Base-by-base conservation (phyloP, 345 rosid genomes). In the Fremontodendron californicum region DNA sequence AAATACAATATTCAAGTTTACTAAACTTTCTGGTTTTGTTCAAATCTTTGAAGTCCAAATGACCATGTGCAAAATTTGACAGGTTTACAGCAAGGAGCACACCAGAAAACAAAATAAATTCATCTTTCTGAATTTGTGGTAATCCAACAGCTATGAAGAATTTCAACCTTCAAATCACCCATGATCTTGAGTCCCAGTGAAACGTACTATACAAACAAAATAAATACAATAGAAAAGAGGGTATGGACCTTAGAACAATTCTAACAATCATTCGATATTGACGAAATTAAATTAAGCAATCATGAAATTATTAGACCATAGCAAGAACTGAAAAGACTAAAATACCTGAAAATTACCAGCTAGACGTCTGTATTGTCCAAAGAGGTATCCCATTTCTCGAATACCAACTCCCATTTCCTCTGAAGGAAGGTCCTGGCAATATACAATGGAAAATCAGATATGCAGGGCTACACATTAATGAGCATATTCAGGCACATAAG, bases 321-420 rank as follows among this genome's bases (percentile, higher is more conserved):
- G n/a, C 33, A 71, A 63, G 75, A 70, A 74, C 58, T 5, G 39
- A 71, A 42, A 63, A 73, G 1, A 73, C 6, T 63, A 3, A 76
- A 79, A 79, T 90, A 93, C 97, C 99, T 96, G 99, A 88, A 90
- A 96, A 87, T 92, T 92, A 73, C 99, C 94, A 81, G 97, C 97
- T 71, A 92, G 86, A 69, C 97, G 91, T 85, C 98, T 88, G 79
- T 96, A 96, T 77, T 96, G 99, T 82, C 99, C 98, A 78, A 90
- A 93, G 65, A 96, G 97, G 86, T 86, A 93, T 58, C 99, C 99
- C 99, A 96, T 96, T 87, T 96, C 98, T 35, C 99, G 89, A 39
- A 96, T 92, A 72, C 99, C 97, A 68, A 96, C 97, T 82, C 99
- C 99, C 92, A 92, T 93, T 74, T 96, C 99, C 86, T 96, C 99